phyloP scores from a whole-genome alignment of 371 early-diverging fungal species.

The Rhizopus delemar region DNA sequence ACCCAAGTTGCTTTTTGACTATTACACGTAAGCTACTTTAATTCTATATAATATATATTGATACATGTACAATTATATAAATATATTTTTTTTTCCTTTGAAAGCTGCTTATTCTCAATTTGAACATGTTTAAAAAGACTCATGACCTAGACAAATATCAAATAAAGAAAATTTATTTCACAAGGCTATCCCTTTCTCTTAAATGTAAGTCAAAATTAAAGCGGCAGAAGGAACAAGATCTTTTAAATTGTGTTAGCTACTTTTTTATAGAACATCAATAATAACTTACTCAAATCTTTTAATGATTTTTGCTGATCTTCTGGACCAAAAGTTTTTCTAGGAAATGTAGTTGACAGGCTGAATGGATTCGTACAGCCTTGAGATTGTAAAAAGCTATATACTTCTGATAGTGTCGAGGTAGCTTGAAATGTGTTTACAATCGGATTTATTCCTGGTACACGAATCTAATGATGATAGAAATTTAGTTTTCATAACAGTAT shows the following conservation, averaged over 20 bases:
- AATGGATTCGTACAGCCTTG: slow-evolving; percentile 61
- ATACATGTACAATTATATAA: too few relatives aligned
- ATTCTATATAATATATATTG: too few relatives aligned
- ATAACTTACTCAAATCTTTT: slow-evolving; percentile 52
- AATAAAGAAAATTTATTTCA: too few relatives aligned
- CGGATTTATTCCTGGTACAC: slow-evolving; percentile 53
- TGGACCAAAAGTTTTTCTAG: slow-evolving; percentile 57
- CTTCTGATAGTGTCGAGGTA: slow-evolving; percentile 64
- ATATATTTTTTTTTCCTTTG: too few relatives aligned
- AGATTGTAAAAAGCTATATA: slow-evolving; percentile 63
- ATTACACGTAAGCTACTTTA: too few relatives aligned
- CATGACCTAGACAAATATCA: too few relatives aligned
- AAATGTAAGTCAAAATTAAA: neutral
- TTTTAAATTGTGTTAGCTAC: neutral
- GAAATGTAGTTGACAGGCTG: slow-evolving; percentile 72
- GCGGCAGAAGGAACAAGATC: slow-evolving; percentile 5
- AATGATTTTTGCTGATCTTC: slow-evolving; percentile 45
- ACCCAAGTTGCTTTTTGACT: too few relatives aligned
- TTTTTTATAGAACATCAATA: too few relatives aligned
- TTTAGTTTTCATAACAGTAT: neutral
- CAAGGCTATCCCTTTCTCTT: neutral
- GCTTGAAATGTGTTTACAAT: slow-evolving; percentile 74
- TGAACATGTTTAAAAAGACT: too few relatives aligned
- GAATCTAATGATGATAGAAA: slow-evolving; percentile 38
- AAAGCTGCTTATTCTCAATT: too few relatives aligned